Evolutionary conservation across 495 filamentous ascomycete genomes (phyloP), one percentile per base, ranked within the genome.

Genomic region (Sphaerosporella brunnea): DNA sequence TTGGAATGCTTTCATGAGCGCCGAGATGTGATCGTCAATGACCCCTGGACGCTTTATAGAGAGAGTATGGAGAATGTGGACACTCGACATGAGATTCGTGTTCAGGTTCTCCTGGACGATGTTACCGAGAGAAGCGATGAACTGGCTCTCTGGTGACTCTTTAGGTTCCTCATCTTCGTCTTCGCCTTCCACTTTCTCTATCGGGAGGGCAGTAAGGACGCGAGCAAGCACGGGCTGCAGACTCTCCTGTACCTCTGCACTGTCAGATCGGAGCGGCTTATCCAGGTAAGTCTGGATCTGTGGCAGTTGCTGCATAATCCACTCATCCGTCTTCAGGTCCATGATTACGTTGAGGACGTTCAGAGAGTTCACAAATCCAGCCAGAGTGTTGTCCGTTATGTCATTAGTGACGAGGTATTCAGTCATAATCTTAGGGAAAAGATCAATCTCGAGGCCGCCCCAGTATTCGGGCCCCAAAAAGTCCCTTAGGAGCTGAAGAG

Each of bases 1-100:
- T 46, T 88, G 85, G 53, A 99, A 74, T 0, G 85, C 82, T 59
- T 93, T 94, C 82, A 96, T 93, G 42, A 96, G 73, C 20, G 78
- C 72, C 8, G 74, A 72, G 48, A 95, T 83, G 56, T 96, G 88
- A 39, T 79, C 69, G 56, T 96, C 92, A 49, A 99, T 82, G 49
- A 86, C 78, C 10, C 77, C 73, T 4, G 88, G 82, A 54, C 77
- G 84, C 38, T 78, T 77, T 55, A 80, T 73, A n/a, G 84, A 82
- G 18, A 99, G 64, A 10, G 84, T 85, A 83, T 84, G 93, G 8
- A 96, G 67, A 23, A 90, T 79, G 57, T 93, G 93, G 62, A 96
- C 77, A 19, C 84, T 82, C 2, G 85, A 82, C 9, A 90, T 73
- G 50, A 85, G 78, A 53, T 85, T 86, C 46, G 69, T 73, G 28